A percentile compares a stretch with the other conserved stretches of the same genome.
Evolutionary conservation across 2,329 filamentous ascomycete species (phyloP).

Genomic region (Fusarium burgessii): DNA sequence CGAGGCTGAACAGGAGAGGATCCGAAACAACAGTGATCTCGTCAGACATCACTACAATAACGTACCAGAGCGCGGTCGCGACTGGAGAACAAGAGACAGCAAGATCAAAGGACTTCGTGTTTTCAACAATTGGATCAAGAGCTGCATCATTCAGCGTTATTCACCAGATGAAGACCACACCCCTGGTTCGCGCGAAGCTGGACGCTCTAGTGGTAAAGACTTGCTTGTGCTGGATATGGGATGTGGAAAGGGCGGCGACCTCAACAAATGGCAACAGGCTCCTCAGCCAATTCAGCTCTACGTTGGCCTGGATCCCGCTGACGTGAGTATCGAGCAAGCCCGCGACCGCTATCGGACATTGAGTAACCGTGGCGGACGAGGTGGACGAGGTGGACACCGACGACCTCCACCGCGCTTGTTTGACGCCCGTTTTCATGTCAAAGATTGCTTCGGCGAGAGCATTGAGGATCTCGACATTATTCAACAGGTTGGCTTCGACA

Average conservation of each 20-base stretch:
- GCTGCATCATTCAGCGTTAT: constrained; percentile 96
- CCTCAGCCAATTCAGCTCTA: constrained; percentile 93
- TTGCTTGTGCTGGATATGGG: constrained; percentile 92
- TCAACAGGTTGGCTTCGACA: constrained; percentile 87
- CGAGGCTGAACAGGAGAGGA: constrained; percentile 55
- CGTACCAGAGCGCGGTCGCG: constrained; percentile 90
- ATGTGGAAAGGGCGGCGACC: constrained; percentile 95
- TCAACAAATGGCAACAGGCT: constrained; percentile 95
- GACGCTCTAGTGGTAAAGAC: constrained; percentile 65
- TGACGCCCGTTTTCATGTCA: constrained; percentile 87
- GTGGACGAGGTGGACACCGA: constrained; percentile 63
- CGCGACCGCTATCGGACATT: constrained; percentile 84
- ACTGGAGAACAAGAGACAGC: constrained; percentile 94
- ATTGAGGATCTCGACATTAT: constrained; percentile 86
- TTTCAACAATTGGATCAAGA: constrained; percentile 99
- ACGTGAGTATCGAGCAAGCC: constrained; percentile 92
- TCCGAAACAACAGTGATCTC: constrained; percentile 78
- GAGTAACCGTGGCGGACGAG: constrained; percentile 68
- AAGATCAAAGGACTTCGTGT: constrained; percentile 93
- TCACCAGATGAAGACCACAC: constrained; percentile 81
- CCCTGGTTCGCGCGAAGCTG: constrained; percentile 68
- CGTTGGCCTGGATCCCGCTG: constrained; percentile 92
- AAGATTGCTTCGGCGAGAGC: constrained; percentile 91
- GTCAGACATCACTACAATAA: constrained; percentile 96
- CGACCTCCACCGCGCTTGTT: constrained; percentile 72